Percentiles rank a stretch among this genome's conserved stretches.
These are phyloP conservation scores for Ceratobasidium sp. DNA, from an alignment of 1,284 basidiomycete genomes.

Conservation along the genomic window DNA sequence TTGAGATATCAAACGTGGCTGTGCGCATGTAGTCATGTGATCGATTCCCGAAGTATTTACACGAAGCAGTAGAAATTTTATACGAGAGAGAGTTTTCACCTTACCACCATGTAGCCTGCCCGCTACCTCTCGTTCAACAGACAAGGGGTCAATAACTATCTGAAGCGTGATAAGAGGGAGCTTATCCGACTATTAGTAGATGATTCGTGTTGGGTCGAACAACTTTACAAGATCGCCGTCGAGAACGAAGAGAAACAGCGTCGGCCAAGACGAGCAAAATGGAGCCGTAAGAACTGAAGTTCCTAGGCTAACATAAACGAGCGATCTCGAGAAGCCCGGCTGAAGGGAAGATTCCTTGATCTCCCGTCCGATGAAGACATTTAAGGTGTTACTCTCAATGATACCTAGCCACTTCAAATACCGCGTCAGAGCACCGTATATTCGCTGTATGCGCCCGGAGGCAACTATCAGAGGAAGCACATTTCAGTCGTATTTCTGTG, in stretches of 20 bases:
- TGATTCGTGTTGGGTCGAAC: not conserved
- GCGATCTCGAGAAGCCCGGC: not conserved
- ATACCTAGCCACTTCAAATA: constrained; percentile 1
- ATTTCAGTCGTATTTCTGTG: not conserved
- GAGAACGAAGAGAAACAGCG: not conserved
- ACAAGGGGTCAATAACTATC: not conserved
- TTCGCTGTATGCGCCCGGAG: not conserved
- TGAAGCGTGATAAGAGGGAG: not conserved
- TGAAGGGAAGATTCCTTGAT: no score
- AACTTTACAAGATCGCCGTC: not conserved
- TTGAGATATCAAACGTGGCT: no score
- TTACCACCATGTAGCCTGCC: no score
- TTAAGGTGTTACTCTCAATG: not conserved
- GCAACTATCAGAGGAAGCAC: no score
- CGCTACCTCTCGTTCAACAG: no score
- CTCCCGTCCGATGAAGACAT: not conserved
- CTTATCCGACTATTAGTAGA: not conserved
- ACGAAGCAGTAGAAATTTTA: no score
- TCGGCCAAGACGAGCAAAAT: not conserved
- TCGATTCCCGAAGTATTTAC: no score
- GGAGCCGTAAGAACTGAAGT: not conserved
- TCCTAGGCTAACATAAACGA: not conserved
- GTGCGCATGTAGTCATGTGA: no score
- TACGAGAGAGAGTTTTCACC: no score
- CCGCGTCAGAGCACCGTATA: not conserved